Percentiles rank a stretch among this genome's conserved stretches.
Evolutionary conservation across 2,329 filamentous ascomycete genomes (phyloP).

Genomic region (Cercospora zeae-maydis): DNA sequence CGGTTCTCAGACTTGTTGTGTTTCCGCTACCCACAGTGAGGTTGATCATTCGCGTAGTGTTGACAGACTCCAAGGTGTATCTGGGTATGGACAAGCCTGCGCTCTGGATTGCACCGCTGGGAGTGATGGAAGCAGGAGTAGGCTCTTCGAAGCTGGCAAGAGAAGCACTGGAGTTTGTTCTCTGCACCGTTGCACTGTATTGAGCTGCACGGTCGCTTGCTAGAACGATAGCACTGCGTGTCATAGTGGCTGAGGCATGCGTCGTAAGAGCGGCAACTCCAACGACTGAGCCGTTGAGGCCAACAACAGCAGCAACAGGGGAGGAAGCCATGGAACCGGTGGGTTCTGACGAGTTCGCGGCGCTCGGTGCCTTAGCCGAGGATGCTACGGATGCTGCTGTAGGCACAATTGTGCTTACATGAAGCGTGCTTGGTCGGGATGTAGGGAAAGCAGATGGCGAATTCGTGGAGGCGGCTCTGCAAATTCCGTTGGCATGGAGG

Average conservation of each 20-base stretch:
- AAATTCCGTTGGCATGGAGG: slow-evolving; percentile 5
- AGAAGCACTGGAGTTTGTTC: not conserved
- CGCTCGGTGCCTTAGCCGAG: not conserved
- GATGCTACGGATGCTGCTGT: not conserved
- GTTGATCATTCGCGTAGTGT: slow-evolving; percentile 2
- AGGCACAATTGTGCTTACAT: not conserved
- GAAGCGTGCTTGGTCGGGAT: not conserved
- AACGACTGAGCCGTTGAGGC: not conserved
- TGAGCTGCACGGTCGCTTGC: slow-evolving; percentile 1
- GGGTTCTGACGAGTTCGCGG: not conserved
- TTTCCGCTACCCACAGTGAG: not conserved
- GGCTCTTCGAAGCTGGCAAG: not conserved
- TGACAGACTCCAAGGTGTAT: not conserved
- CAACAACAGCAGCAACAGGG: not conserved
- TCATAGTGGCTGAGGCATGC: not conserved
- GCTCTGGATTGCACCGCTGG: not conserved
- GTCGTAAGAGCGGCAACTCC: not conserved
- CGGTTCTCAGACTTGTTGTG: not conserved
- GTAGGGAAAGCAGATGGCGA: slow-evolving; percentile 11
- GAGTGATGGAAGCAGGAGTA: not conserved
- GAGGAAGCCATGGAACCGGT: not conserved
- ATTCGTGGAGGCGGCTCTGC: slow-evolving; percentile 4
- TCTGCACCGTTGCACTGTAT: slow-evolving; percentile 2
- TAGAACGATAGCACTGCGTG: not conserved
- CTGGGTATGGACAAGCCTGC: not conserved